Conservation (phyloP, 495 filamentous ascomycete genomes). For the Aspergillus biplanus region DNA sequence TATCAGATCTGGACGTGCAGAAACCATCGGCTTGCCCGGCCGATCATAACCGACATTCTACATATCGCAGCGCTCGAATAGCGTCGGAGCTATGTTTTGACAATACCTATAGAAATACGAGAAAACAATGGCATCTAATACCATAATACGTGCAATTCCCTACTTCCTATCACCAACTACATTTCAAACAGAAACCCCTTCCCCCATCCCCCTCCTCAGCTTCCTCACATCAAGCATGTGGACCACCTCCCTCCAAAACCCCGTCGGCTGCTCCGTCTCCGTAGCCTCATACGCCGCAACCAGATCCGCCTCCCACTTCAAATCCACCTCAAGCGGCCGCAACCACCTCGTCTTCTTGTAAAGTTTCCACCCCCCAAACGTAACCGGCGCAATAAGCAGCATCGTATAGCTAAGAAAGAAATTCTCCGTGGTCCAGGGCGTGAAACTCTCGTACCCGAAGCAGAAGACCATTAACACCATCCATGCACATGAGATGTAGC, state of each 20-base stretch:
- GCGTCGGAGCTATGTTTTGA: no score
- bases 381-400: slow-evolving; percentile 51
- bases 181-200: no score
- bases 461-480: slow-evolving; percentile 47
- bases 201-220: no score
- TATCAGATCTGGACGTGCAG: no score
- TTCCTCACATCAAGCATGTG: not conserved
- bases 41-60: no score
- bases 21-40: no score
- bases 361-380: slow-evolving; percentile 58
- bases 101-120: no score
- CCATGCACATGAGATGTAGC: slow-evolving; percentile 49
- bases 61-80: no score
- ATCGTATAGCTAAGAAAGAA: slow-evolving; percentile 66
- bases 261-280: slow-evolving; percentile 7
- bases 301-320: slow-evolving; percentile 52
- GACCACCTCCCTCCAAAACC: slow-evolving; percentile 17
- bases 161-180: no score
- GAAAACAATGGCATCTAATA: no score
- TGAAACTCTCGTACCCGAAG: slow-evolving; percentile 58
- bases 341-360: slow-evolving; percentile 54
- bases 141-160: no score
- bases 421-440: slow-evolving; percentile 48
- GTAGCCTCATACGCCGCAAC: slow-evolving; percentile 32
- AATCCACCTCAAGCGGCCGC: slow-evolving; percentile 50